Conservation (phyloP, 202 grass and related monocot genomes). For the Bolboschoenoplectus hybrid region DNA sequence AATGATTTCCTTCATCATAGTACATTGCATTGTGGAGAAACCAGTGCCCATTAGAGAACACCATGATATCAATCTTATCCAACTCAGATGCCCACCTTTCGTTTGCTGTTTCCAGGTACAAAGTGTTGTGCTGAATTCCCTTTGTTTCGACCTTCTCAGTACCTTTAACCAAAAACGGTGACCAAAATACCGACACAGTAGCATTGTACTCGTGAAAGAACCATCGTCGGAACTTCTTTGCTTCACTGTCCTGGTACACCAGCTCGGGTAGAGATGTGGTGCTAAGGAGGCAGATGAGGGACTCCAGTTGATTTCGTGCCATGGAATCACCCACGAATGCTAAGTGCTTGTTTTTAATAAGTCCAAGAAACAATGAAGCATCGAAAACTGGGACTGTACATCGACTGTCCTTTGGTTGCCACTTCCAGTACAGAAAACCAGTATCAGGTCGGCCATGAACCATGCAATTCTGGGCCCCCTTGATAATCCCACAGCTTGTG, state of each 20-base stretch:
- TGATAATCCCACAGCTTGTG: conserved; percentile 66
- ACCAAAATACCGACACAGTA: conserved; percentile 79
- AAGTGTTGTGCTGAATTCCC: conserved; percentile 53
- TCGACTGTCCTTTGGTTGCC: conserved; percentile 50
- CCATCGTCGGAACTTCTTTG: conserved; percentile 65
- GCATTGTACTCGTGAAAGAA: conserved; percentile 60
- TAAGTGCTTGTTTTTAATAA: conserved; percentile 61
- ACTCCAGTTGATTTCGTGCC: conserved; percentile 84
- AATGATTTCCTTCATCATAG: conserved; percentile 49
- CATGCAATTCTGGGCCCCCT: conserved; percentile 82
- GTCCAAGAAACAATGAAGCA: conserved; percentile 49
- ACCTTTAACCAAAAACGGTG: conserved; percentile 65
- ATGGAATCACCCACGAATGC: conserved; percentile 88
- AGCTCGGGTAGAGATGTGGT: conserved; percentile 45
- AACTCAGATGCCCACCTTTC: conserved; percentile 68
- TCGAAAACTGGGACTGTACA: conserved; percentile 75
- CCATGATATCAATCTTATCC: conserved; percentile 51
- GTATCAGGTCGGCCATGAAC: conserved; percentile 69
- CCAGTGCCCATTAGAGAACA: conserved; percentile 82
- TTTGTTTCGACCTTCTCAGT: conserved; percentile 51
- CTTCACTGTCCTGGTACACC: conserved; percentile 52
- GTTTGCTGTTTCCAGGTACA: conserved; percentile 61
- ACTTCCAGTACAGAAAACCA: conserved; percentile 77
- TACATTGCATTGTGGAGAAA: conserved; percentile 69
- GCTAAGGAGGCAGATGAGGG: conserved; percentile 76